A percentile compares a stretch with the other conserved stretches of the same genome.
Evolutionary conservation across 352 stramenopile genomes (phyloP).

Genomic region (Globisporangium heterothallicum): DNA sequence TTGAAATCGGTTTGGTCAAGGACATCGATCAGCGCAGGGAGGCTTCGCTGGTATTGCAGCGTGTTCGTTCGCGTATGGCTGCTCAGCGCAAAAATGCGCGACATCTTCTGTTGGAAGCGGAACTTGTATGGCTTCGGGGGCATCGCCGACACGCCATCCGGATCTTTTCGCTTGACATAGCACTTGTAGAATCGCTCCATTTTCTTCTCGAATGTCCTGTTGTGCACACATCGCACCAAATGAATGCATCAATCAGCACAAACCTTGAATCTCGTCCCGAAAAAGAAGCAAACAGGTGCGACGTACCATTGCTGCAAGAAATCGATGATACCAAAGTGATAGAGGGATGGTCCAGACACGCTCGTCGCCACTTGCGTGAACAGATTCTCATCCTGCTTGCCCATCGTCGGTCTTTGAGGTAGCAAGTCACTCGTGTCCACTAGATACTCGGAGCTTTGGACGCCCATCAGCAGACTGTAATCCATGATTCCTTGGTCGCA

Average conservation of each 20-base stretch:
- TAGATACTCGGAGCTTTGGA: constrained; percentile 87
- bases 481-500: constrained; percentile 90
- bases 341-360: constrained; percentile 81
- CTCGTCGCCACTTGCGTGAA: constrained; percentile 82
- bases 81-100: constrained; percentile 77
- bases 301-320: constrained; percentile 88
- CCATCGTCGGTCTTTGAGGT: constrained; percentile 16
- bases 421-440: constrained; percentile 74
- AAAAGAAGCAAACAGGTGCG: not conserved
- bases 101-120: constrained; percentile 90
- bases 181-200: constrained; percentile 90
- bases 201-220: constrained; percentile 87
- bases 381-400: constrained; percentile 44
- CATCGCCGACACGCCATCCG: constrained; percentile 82
- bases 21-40: constrained; percentile 75
- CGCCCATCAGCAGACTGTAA: constrained; percentile 89
- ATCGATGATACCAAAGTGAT: constrained; percentile 91
- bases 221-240: no score
- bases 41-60: constrained; percentile 65
- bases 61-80: constrained; percentile 58
- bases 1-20: constrained; percentile 74
- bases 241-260: no score
- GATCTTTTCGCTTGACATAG: constrained; percentile 82
- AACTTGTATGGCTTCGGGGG: constrained; percentile 89
- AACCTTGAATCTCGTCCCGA: constrained; percentile 10